These are phyloP conservation scores for Hypsizygus ulmarius DNA, from an alignment of 1,284 basidiomycete genomes.

Conservation along the genomic window DNA sequence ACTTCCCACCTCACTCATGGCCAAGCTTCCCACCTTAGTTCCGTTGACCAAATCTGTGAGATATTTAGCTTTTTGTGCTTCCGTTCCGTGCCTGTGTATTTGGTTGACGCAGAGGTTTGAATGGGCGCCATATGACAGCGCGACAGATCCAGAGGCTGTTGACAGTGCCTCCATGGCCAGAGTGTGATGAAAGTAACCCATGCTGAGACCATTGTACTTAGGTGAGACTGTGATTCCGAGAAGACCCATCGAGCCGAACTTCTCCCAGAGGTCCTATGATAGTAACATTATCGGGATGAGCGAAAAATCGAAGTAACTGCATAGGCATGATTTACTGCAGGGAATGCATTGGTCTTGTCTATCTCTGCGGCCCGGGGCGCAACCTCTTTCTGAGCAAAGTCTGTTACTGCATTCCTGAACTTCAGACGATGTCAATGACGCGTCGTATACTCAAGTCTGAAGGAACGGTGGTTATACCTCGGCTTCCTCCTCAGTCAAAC, in stretches of 20 bases:
- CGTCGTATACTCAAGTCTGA: neutral
- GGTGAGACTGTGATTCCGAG: slow-evolving; percentile 82
- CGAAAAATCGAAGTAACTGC: slow-evolving; percentile 6
- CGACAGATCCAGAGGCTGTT: slow-evolving; percentile 85
- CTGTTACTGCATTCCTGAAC: slow-evolving; percentile 77
- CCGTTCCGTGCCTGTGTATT: slow-evolving; percentile 85
- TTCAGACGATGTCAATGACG: slow-evolving; percentile 27
- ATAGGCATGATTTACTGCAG: slow-evolving; percentile 47
- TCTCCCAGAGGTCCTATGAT: slow-evolving; percentile 83
- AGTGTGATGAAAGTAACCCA: slow-evolving; percentile 87
- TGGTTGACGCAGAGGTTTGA: slow-evolving; percentile 91
- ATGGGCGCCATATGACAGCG: slow-evolving; percentile 91
- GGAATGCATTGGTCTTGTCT: slow-evolving; percentile 80
- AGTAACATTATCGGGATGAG: slow-evolving; percentile 11
- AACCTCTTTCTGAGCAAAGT: slow-evolving; percentile 79
- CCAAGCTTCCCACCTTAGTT: slow-evolving; percentile 84
- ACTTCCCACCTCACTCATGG: slow-evolving; percentile 91
- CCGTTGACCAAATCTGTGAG: slow-evolving; percentile 83
- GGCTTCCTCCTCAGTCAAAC: slow-evolving; percentile 79
- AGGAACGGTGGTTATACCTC: slow-evolving; percentile 67
- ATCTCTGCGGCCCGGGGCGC: slow-evolving; percentile 82
- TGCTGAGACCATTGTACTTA: slow-evolving; percentile 74
- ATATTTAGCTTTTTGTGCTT: slow-evolving; percentile 84
- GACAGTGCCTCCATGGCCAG: slow-evolving; percentile 94
- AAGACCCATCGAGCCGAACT: slow-evolving; percentile 84